phyloP scores from a whole-genome alignment of 2,329 filamentous ascomycete species.

The Nigrospora sphaerica region DNA sequence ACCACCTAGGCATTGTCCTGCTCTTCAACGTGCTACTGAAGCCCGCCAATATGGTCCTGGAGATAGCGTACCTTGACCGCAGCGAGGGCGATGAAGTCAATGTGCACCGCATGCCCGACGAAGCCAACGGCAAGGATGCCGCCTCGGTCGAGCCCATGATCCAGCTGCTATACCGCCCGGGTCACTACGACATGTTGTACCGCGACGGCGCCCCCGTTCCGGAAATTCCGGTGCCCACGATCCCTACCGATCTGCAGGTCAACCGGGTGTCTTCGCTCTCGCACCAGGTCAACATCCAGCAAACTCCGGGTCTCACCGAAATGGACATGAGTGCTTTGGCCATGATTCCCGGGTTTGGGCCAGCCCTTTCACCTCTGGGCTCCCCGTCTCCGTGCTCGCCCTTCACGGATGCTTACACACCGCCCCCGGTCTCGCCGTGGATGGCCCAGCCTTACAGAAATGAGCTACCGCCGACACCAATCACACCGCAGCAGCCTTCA shows the following conservation, averaged over 20 bases:
- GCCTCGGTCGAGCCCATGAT: slow-evolving; percentile 43
- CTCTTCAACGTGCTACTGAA: slow-evolving; percentile 74
- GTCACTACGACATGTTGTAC: slow-evolving; percentile 94
- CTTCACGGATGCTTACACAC: slow-evolving; percentile 20
- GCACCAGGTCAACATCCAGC: slow-evolving; percentile 33
- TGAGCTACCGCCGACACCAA: slow-evolving; percentile 8
- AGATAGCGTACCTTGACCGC: slow-evolving; percentile 87
- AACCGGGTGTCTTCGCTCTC: slow-evolving; percentile 42
- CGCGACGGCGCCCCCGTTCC: slow-evolving; percentile 22
- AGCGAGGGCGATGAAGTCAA: slow-evolving; percentile 74
- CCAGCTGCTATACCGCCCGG: slow-evolving; percentile 59
- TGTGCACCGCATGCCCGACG: slow-evolving; percentile 56
- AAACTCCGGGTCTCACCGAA: slow-evolving; percentile 24
- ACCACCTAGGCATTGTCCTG: slow-evolving; percentile 76
- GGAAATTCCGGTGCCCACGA: slow-evolving; percentile 17
- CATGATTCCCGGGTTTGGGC: slow-evolving; percentile 38
- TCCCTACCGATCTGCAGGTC: slow-evolving; percentile 38
- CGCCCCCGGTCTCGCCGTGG: slow-evolving; percentile 30
- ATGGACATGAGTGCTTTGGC: slow-evolving; percentile 35
- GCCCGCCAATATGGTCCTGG: slow-evolving; percentile 70
- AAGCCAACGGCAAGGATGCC: slow-evolving; percentile 37
- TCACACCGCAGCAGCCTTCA: slow-evolving; percentile 1
- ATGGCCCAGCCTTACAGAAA: slow-evolving; percentile 26
- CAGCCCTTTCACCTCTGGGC: slow-evolving; percentile 19
- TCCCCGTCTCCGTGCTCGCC: slow-evolving; percentile 27